Base-by-base conservation (phyloP, 352 stramenopile genomes). In the Pythium oligandrum region DNA sequence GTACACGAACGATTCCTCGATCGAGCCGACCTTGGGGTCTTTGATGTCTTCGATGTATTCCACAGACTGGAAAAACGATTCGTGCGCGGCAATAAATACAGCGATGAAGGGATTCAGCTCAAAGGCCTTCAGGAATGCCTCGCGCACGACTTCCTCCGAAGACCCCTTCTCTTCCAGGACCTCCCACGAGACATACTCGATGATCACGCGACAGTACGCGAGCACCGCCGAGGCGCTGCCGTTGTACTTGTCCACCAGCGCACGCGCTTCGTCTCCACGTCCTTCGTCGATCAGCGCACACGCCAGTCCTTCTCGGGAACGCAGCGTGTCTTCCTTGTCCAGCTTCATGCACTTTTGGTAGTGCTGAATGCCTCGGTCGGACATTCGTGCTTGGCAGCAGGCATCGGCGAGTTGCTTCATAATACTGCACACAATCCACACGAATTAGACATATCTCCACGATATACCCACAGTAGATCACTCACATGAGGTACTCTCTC, bases 171-270 rank as follows among this genome's bases (percentile, higher is more conserved):
- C 84, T 55, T 94, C 84, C 26, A 94, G 66, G 47, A 94, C 84
- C 57, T 94, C 84, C 84, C 84, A 94, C 26, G 79, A 91, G 39
- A 94, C 81, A 65, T 94, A 94, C 57, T 94, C 84, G 38, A 94
- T 70, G 35, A 94, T 82, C 44, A 92, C 83, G 34, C 75, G 79
- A 49, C 82, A 93, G 56, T 93, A 94, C 32, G 83, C 84, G 4
- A 94, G 60, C 51, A 94, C 70, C 1, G 80, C 74, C 38, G 84
- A 90, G 9, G 70, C 44, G 9, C 77, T 57, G 34, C 68, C 65
- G 32, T 62, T 59, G 62, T 86, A 81, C 42, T 82, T 62, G 26
- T 93, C 82, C 50, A 94, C 77, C 40, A 93, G 55, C 26, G 56
- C 70, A 2, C 84, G 75, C 4, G 82, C 84, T 50, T 94, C 81